Evolutionary conservation across 2,329 filamentous ascomycete species (phyloP).

Genomic region (Fusarium sp.): DNA sequence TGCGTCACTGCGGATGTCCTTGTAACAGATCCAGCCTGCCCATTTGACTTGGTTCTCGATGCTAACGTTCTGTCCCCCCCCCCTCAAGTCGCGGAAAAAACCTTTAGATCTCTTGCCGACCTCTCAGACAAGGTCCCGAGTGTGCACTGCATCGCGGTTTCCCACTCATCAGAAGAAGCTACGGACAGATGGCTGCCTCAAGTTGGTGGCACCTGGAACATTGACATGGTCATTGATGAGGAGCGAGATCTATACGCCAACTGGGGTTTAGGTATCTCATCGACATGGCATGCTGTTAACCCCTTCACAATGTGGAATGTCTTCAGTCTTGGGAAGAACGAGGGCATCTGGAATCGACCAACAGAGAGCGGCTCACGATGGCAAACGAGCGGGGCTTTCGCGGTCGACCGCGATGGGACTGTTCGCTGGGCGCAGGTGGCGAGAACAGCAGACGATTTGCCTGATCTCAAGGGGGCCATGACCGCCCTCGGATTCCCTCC

Average conservation of each 20-base stretch:
- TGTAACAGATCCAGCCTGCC: conserved; percentile 58
- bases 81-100: conserved; percentile 72
- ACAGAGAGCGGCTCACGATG: conserved; percentile 75
- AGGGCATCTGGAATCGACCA: conserved; percentile 73
- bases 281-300: conserved; percentile 71
- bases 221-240: conserved; percentile 69
- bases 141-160: conserved; percentile 70
- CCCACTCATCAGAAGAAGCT: conserved; percentile 64
- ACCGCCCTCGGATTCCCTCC: conserved; percentile 41
- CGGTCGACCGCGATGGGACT: conserved; percentile 50
- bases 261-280: conserved; percentile 73
- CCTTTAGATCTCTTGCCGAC: conserved; percentile 65
- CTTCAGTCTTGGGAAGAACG: conserved; percentile 67
- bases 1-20: conserved; percentile 79
- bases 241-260: conserved; percentile 69
- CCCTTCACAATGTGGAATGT: conserved; percentile 68
- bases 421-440: conserved; percentile 49
- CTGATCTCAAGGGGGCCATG: conserved; percentile 47
- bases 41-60: background rate
- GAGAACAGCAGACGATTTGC: conserved; percentile 48
- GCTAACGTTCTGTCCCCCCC: background rate
- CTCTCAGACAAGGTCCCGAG: conserved; percentile 61
- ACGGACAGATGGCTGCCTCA: conserved; percentile 69
- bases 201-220: conserved; percentile 66
- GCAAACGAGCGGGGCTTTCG: conserved; percentile 76